phyloP scores from a whole-genome alignment of 2,329 filamentous ascomycete species.

The Paradendryphiella salina region DNA sequence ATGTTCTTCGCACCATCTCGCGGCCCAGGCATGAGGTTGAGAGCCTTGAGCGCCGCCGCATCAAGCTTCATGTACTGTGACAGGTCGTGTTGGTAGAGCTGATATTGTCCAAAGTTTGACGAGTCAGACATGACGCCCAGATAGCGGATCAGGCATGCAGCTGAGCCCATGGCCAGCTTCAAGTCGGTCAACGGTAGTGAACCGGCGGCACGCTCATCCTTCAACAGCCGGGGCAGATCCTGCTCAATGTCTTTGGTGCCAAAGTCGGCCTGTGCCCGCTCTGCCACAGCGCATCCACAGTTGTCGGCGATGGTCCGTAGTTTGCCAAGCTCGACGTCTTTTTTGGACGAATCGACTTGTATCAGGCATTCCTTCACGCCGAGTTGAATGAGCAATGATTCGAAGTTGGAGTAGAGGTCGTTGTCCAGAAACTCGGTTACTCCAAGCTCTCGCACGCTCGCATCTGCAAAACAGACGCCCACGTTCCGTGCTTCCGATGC shows the following conservation, averaged over 20 bases:
- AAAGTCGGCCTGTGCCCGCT: constrained; percentile 77
- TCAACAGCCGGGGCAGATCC: constrained; percentile 82
- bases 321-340: constrained; percentile 87
- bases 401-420: constrained; percentile 96
- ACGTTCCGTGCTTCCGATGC: constrained; percentile 82
- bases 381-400: constrained; percentile 92
- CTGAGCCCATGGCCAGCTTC: constrained; percentile 94
- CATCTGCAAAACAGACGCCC: constrained; percentile 96
- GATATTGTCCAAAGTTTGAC: constrained; percentile 95
- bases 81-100: constrained; percentile 94
- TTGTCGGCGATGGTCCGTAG: constrained; percentile 86
- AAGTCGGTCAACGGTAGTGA: constrained; percentile 86
- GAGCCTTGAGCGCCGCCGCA: constrained; percentile 86
- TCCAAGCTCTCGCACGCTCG: constrained; percentile 90
- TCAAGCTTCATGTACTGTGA: constrained; percentile 99
- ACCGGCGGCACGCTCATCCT: constrained; percentile 78
- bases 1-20: constrained; percentile 96
- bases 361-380: constrained; percentile 92
- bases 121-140: constrained; percentile 86
- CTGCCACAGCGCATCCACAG: constrained; percentile 86
- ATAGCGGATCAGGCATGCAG: constrained; percentile 92
- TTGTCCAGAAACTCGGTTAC: constrained; percentile 99
- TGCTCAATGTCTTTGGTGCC: constrained; percentile 92
- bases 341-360: constrained; percentile 75
- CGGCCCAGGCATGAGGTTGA: constrained; percentile 96